These are phyloP conservation scores for Hylodesmum podocarpum DNA, from an alignment of 306 rosid species.

Conservation along the genomic window DNA sequence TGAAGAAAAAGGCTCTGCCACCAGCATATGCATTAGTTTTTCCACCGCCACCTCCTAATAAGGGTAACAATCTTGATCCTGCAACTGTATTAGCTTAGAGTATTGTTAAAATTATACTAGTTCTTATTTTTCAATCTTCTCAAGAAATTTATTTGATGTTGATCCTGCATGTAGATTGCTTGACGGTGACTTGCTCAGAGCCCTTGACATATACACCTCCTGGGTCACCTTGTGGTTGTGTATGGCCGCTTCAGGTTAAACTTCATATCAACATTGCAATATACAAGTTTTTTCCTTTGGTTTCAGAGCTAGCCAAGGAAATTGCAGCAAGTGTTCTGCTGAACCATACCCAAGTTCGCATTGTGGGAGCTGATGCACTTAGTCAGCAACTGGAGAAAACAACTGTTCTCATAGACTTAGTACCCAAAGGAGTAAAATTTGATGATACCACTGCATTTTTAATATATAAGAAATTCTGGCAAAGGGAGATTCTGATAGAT, in stretches of 20 bases:
- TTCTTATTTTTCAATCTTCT: conserved; percentile 18
- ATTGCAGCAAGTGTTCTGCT: conserved; percentile 67
- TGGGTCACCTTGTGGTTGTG: conserved; percentile 86
- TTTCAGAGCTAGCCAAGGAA: conserved; percentile 74
- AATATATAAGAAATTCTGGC: conserved; percentile 81
- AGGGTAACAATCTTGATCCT: conserved; percentile 48
- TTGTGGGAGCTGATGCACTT: conserved; percentile 88
- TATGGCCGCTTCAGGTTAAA: conserved; percentile 85
- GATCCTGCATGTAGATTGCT: conserved; percentile 64
- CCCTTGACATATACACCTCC: conserved; percentile 84
- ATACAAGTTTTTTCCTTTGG: conserved; percentile 76
- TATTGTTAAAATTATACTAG: neutral
- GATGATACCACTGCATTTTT: conserved; percentile 54
- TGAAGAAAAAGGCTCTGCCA: conserved; percentile 53
- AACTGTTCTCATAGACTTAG: conserved; percentile 70
- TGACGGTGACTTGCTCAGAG: conserved; percentile 65
- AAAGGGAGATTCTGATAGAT: conserved; percentile 53
- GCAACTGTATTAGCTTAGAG: neutral
- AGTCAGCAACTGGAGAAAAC: conserved; percentile 76
- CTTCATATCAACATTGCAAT: conserved; percentile 55
- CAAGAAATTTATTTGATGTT: conserved; percentile 10
- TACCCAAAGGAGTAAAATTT: conserved; percentile 69
- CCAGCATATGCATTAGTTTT: conserved; percentile 59
- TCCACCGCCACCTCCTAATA: conserved; percentile 94
- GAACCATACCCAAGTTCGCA: conserved; percentile 85